Evolutionary conservation across 208 protist species (phyloP).

Genomic region (Leishmania arabica): DNA sequence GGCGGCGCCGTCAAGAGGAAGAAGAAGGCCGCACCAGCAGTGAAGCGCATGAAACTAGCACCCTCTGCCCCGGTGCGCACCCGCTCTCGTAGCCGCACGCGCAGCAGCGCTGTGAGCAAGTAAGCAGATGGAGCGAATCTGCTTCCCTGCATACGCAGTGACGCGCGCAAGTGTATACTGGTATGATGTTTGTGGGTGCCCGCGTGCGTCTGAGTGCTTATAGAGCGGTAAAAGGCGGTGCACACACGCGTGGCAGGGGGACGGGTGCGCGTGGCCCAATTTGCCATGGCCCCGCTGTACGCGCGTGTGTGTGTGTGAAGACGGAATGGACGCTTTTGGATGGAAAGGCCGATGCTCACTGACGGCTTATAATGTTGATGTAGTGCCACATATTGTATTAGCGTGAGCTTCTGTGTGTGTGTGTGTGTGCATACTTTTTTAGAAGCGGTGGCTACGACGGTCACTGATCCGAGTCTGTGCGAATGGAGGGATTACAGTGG

Average conservation of each 20-base stretch:
- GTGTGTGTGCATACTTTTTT: not conserved
- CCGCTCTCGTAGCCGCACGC: constrained; percentile 38
- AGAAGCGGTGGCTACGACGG: not conserved
- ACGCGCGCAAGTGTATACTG: not conserved
- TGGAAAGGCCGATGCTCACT: not conserved
- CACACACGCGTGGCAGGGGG: not conserved
- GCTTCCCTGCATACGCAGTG: not conserved
- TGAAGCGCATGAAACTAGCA: constrained; percentile 80
- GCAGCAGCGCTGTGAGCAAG: constrained; percentile 22
- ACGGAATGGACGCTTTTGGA: not conserved
- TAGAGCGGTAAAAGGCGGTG: not conserved
- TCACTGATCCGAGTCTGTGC: not conserved
- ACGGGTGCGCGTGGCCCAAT: not conserved
- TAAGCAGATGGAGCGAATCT: constrained; percentile 5
- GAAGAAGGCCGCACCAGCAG: constrained; percentile 36
- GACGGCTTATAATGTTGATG: not conserved
- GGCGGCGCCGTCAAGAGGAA: constrained; percentile 38
- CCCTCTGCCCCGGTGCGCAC: constrained; percentile 74
- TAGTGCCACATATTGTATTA: not conserved
- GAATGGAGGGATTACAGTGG: not conserved
- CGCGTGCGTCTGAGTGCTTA: constrained; percentile 1
- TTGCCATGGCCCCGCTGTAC: not conserved
- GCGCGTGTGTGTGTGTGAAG: not conserved
- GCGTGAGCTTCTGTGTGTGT: not conserved
- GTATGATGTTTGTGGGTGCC: not conserved